Evolutionary conservation across 352 stramenopile species (phyloP).

Genomic region (Globisporangium heterothallicum): DNA sequence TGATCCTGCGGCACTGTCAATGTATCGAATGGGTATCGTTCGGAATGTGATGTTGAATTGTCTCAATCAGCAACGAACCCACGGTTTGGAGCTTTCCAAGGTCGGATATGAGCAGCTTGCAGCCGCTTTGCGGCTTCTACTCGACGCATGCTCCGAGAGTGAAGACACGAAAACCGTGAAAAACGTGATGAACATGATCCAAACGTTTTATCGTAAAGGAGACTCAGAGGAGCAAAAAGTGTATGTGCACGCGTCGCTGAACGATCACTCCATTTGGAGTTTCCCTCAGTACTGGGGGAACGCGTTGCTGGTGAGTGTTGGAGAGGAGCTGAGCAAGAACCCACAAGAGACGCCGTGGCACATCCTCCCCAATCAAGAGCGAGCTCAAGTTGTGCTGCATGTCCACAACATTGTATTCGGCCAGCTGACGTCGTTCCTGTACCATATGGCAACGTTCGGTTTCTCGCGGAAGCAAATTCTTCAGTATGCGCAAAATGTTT

Average conservation of each 20-base stretch:
- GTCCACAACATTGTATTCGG: constrained; percentile 79
- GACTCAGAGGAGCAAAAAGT: constrained; percentile 38
- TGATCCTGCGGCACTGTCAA: constrained; percentile 40
- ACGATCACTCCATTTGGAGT: constrained; percentile 60
- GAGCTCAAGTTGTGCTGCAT: constrained; percentile 62
- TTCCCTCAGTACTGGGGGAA: constrained; percentile 68
- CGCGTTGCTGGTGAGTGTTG: constrained; percentile 65
- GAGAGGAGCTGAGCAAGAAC: constrained; percentile 73
- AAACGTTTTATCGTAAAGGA: constrained; percentile 62
- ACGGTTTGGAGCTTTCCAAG: constrained; percentile 45
- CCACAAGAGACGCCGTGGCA: constrained; percentile 64
- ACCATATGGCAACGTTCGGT: constrained; percentile 70
- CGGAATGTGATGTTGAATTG: constrained; percentile 58
- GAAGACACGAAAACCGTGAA: constrained; percentile 65
- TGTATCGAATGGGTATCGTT: constrained; percentile 73
- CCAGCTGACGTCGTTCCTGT: constrained; percentile 66
- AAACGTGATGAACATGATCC: constrained; percentile 80
- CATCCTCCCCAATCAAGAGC: constrained; percentile 44
- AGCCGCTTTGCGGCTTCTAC: constrained; percentile 44
- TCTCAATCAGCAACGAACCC: constrained; percentile 62
- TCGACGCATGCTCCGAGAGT: constrained; percentile 56
- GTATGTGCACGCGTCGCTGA: constrained; percentile 49
- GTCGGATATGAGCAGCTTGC: constrained; percentile 53
- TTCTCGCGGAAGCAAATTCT: constrained; percentile 59
- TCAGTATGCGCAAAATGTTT: constrained; percentile 71